Base-by-base conservation (phyloP, 164 flowering plant genomes). In the Berberis thunbergii region DNA sequence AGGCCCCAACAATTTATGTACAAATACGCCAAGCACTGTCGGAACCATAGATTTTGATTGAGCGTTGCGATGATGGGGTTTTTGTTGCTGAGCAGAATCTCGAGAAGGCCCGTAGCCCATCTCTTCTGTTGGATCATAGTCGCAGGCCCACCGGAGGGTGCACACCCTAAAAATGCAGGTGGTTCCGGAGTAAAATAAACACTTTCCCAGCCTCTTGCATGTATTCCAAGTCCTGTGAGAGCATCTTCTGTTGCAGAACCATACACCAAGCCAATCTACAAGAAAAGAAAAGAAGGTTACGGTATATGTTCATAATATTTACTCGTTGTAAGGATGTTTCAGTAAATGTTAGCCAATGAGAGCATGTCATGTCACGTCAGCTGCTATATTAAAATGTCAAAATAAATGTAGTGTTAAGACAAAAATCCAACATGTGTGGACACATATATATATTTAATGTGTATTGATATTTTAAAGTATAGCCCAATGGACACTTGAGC, bases 251-350 rank as follows among this genome's bases (percentile, higher is more conserved):
- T 65, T 13, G 69, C n/a, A 0, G 88, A 76, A 45, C 89, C 90
- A 55, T 87, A 85, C 0, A 74, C 45, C 86, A 79, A 83, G 1
- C 94, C 90, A 43, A 79, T 66, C 92, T 86, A 75, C 40, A 38
- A 38, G 4, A 56, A 26, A 54, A 7, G n/a, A n/a, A n/a, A n/a
- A n/a, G n/a, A n/a, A n/a, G n/a, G n/a, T n/a, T n/a, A n/a, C n/a
- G n/a, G n/a, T n/a, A n/a, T n/a, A n/a, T n/a, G n/a, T n/a, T n/a
- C n/a, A n/a, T n/a, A n/a, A n/a, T n/a, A n/a, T n/a, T n/a, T n/a
- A n/a, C n/a, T n/a, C n/a, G n/a, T n/a, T n/a, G n/a, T n/a, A n/a
- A n/a, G n/a, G n/a, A n/a, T n/a, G n/a, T n/a, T n/a, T n/a, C n/a
- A n/a, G n/a, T n/a, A n/a, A n/a, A n/a, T n/a, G n/a, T n/a, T n/a